phyloP scores from a whole-genome alignment of 2,329 filamentous ascomycete genomes.

The Sclerotinia spermophila region DNA sequence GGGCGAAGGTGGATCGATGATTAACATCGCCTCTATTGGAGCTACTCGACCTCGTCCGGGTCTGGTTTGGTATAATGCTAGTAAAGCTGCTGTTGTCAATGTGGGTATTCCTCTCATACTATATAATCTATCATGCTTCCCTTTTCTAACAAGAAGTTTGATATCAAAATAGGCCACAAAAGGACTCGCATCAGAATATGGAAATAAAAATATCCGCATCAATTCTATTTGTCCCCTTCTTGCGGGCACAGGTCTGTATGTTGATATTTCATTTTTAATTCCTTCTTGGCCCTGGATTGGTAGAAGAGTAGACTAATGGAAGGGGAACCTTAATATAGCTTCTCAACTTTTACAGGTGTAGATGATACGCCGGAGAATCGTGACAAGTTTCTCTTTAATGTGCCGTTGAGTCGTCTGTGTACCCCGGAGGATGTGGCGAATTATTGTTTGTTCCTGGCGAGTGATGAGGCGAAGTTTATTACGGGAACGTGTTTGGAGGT shows the following conservation, averaged over 20 bases:
- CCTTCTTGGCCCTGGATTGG: slow-evolving; percentile 19
- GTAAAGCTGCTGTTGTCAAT: slow-evolving; percentile 47
- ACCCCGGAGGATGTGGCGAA: slow-evolving; percentile 67
- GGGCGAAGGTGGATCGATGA: slow-evolving; percentile 55
- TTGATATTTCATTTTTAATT: background rate
- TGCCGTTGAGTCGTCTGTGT: slow-evolving; percentile 53
- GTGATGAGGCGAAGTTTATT: slow-evolving; percentile 68
- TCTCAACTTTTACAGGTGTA: slow-evolving; percentile 52
- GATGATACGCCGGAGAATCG: slow-evolving; percentile 60
- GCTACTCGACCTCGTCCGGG: slow-evolving; percentile 58
- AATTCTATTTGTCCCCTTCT: slow-evolving; percentile 69
- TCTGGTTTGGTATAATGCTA: slow-evolving; percentile 54
- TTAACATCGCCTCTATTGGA: slow-evolving; percentile 64
- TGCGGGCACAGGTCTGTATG: slow-evolving; percentile 57
- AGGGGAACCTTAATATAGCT: no score
- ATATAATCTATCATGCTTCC: background rate
- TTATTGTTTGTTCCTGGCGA: slow-evolving; percentile 65
- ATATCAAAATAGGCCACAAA: slow-evolving; percentile 57
- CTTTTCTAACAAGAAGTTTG: background rate
- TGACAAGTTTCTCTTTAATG: slow-evolving; percentile 50
- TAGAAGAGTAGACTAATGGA: background rate
- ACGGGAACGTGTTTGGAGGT: slow-evolving; percentile 69
- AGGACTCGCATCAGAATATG: slow-evolving; percentile 70
- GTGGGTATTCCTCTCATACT: slow-evolving; percentile 38
- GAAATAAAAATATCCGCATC: slow-evolving; percentile 66